Percentiles rank a stretch among this genome's conserved stretches.
These are phyloP conservation scores for Aspergillus sp. DNA, from an alignment of 2,329 filamentous ascomycete species.

Conservation along the genomic window DNA sequence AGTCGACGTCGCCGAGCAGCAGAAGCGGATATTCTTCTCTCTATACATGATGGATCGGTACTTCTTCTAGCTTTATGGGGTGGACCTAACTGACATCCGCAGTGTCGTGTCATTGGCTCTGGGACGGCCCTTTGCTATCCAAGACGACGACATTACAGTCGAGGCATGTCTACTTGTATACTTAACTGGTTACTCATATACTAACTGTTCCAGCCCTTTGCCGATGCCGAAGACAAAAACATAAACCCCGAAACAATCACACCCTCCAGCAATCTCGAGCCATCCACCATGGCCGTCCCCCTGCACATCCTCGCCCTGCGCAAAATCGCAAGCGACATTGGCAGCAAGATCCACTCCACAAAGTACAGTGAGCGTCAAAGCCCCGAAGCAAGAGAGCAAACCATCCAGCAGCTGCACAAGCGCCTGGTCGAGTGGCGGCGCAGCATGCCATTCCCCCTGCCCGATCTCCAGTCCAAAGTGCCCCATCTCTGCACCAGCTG, in stretches of 20 bases:
- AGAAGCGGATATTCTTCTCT: constrained; percentile 49
- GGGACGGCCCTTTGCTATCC: constrained; percentile 48
- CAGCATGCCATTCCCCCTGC: constrained; percentile 47
- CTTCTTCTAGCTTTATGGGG: neutral
- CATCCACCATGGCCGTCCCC: constrained; percentile 41
- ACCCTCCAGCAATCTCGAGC: constrained; percentile 28
- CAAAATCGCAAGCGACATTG: constrained; percentile 45
- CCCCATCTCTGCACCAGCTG: constrained; percentile 47
- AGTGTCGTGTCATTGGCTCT: constrained; percentile 48
- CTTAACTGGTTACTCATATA: neutral
- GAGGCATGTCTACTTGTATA: constrained; percentile 19
- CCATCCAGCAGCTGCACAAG: constrained; percentile 38
- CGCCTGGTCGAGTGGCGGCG: constrained; percentile 48
- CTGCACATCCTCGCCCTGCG: constrained; percentile 45
- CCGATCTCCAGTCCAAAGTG: constrained; percentile 39
- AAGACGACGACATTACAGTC: constrained; percentile 49
- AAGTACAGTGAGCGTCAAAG: constrained; percentile 11
- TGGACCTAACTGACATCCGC: too few relatives aligned
- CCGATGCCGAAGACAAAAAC: constrained; percentile 37
- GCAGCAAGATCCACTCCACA: constrained; percentile 38
- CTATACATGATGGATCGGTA: constrained; percentile 52
- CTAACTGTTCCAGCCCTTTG: constrained; percentile 34
- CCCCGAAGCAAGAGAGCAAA: constrained; percentile 25
- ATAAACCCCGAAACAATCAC: constrained; percentile 25
- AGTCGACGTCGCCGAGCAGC: constrained; percentile 34